Evolutionary conservation across 441 rosid species (phyloP).

Genomic region (Arabidopsis lyrata): DNA sequence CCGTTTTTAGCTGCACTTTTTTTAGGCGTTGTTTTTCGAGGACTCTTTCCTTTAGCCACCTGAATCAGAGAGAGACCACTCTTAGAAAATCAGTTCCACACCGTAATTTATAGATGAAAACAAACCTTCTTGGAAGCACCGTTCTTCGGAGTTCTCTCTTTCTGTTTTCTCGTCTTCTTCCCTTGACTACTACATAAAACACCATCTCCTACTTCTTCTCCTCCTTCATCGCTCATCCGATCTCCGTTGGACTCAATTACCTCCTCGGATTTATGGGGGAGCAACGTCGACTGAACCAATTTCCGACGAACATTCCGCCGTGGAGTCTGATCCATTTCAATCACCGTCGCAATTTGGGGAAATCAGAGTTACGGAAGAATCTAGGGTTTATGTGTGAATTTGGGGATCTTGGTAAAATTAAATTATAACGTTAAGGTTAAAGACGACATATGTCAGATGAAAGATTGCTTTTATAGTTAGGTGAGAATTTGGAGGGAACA

Average conservation of each 20-base stretch:
- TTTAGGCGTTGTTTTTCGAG: slow-evolving; percentile 57
- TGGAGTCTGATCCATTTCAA: slow-evolving; percentile 38
- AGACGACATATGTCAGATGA: background rate
- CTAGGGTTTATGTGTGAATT: slow-evolving; percentile 36
- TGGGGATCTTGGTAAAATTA: slow-evolving; percentile 41
- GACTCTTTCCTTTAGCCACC: slow-evolving; percentile 49
- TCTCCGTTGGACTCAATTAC: slow-evolving; percentile 50
- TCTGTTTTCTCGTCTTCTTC: slow-evolving; percentile 58
- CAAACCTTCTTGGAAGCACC: slow-evolving; percentile 59
- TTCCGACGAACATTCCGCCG: slow-evolving; percentile 61
- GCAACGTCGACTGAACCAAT: slow-evolving; percentile 77
- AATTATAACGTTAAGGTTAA: slow-evolving; percentile 18
- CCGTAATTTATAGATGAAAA: background rate
- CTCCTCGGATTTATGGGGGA: slow-evolving; percentile 56
- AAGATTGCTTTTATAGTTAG: slow-evolving; percentile 6
- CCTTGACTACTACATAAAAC: slow-evolving; percentile 59
- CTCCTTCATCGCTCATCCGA: slow-evolving; percentile 37
- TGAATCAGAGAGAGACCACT: slow-evolving; percentile 5
- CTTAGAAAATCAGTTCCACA: background rate
- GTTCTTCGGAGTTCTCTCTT: slow-evolving; percentile 59
- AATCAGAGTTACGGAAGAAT: slow-evolving; percentile 25
- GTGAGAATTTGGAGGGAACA: slow-evolving; percentile 51
- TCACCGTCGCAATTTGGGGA: slow-evolving; percentile 26
- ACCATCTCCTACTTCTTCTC: slow-evolving; percentile 34
- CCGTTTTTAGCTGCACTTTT: slow-evolving; percentile 53